Base-by-base conservation (phyloP, 495 filamentous ascomycete genomes). In the Terfezia claveryi region DNA sequence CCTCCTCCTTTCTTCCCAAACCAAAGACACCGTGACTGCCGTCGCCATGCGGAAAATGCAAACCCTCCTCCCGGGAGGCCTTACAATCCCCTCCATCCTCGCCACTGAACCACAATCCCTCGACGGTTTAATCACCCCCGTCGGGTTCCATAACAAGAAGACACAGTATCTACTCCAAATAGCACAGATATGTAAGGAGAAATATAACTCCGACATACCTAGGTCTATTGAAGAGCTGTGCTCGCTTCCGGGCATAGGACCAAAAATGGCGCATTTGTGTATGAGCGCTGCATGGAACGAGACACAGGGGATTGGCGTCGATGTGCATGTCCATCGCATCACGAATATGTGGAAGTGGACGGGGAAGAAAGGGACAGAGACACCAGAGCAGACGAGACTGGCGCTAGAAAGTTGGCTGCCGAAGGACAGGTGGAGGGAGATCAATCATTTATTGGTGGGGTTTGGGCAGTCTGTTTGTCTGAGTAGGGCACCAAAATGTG, bases 101-200 rank as follows among this genome's bases (percentile, higher is more conserved):
- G 76, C 79, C 6, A 80, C 86, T 1, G 71, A 81, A 8, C 77
- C 85, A 4, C 71, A 69, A 20, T 67, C 69, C 9, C 74, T 98
- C 51, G 88, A 95, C 65, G 71, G 80, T 57, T 63, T 96, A 57
- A 96, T 98, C 57, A 41, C 51, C n/a, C 50, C 61, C 49, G 60
- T 92, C 32, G 96, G 96, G 65, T 89, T 95, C 69, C 94, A 94
- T 62, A 92, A 87, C 68, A 94, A 95, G 69, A 92, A 92, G 7
- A 74, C 70, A 36, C 81, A 75, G 52, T 91, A 91, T 68, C 83
- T 98, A 65, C 86, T 93, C 64, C 70, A 78, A 20, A 70, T 82
- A 0, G 89, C 87, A 8, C 62, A 72, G 8, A 81, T 94, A 44
- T 72, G 94, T 2, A 72, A 76, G 10, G 82, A 92, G 55, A 55